A percentile compares a stretch with the other conserved stretches of the same genome.
phyloP scores from a whole-genome alignment of 352 stramenopile species.

The Saprolegnia diclina region DNA sequence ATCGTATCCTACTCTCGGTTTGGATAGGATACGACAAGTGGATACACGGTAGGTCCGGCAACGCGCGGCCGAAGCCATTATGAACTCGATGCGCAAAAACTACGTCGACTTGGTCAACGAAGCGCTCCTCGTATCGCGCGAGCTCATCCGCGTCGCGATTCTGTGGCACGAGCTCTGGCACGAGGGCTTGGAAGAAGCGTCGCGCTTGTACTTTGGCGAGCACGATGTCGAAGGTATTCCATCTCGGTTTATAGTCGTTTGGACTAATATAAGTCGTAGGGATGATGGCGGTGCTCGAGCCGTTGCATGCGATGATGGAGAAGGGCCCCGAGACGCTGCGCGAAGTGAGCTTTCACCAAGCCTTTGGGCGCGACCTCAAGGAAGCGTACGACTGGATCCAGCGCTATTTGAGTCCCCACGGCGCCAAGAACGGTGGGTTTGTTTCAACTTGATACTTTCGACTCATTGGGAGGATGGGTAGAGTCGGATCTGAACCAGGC shows the following conservation, averaged over 20 bases:
- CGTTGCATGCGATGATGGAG: constrained; percentile 92
- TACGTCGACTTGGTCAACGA: constrained; percentile 95
- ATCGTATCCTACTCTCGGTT: constrained; percentile 28
- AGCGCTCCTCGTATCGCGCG: constrained; percentile 88
- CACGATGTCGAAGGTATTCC: constrained; percentile 91
- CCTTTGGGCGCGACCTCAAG: constrained; percentile 88
- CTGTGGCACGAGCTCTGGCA: constrained; percentile 99
- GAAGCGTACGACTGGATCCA: constrained; percentile 78
- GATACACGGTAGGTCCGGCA: constrained; percentile 61
- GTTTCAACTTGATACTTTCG: too few species aligned
- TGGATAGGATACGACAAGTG: neutral
- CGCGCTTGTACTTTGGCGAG: constrained; percentile 94
- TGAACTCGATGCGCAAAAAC: constrained; percentile 91
- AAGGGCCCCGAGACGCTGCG: constrained; percentile 71
- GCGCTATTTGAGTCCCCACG: constrained; percentile 39
- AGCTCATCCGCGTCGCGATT: constrained; percentile 98
- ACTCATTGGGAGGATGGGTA: neutral
- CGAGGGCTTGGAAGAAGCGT: constrained; percentile 96
- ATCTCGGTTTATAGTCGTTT: too few species aligned
- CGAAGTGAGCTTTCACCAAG: constrained; percentile 78
- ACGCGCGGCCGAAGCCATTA: constrained; percentile 91
- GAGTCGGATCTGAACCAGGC: constrained; percentile 90
- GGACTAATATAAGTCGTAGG: constrained; percentile 7
- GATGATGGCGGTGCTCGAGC: constrained; percentile 92
- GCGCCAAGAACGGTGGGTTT: neutral